These are phyloP conservation scores for Backusella mclennaniae DNA, from an alignment of 192 early-diverging fungal genomes.

Conservation along the genomic window DNA sequence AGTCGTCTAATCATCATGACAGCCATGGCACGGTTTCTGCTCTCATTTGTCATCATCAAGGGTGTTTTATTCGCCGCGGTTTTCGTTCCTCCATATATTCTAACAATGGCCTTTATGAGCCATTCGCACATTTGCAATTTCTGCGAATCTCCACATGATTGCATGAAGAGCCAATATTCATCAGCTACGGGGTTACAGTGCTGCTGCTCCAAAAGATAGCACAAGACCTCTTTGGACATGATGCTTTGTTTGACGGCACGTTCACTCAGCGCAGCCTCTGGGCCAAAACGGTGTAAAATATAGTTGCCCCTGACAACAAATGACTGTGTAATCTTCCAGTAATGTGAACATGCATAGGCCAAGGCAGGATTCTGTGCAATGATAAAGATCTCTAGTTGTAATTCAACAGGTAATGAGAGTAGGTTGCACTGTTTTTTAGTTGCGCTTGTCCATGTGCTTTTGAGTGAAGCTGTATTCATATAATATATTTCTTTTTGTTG, in stretches of 20 bases:
- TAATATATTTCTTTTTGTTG: not conserved
- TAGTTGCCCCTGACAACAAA: slow-evolving; percentile 28
- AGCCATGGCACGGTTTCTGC: not conserved
- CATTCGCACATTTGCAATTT: not conserved
- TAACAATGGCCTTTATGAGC: not conserved
- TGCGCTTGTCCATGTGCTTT: not conserved
- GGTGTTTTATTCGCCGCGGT: not conserved
- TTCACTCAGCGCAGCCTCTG: slow-evolving; percentile 1
- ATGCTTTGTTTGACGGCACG: slow-evolving; percentile 10
- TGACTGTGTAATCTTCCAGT: slow-evolving; percentile 22
- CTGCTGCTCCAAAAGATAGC: slow-evolving; percentile 15
- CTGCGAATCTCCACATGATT: not conserved
- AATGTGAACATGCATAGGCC: not conserved
- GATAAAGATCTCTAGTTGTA: slow-evolving; percentile 32
- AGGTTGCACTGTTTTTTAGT: not conserved
- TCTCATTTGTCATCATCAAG: not conserved
- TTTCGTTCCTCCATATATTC: not conserved
- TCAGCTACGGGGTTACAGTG: slow-evolving; percentile 20
- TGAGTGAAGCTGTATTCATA: not conserved
- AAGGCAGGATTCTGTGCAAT: slow-evolving; percentile 32
- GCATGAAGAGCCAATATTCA: slow-evolving; percentile 18
- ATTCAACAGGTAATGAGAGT: slow-evolving; percentile 28
- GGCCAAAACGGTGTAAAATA: slow-evolving; percentile 25
- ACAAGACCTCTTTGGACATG: slow-evolving; percentile 12
- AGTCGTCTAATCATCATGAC: slow-evolving; percentile 9